Evolutionary conservation across 495 filamentous ascomycete genomes (phyloP), one percentile per base, ranked within the genome.

Genomic region (Neurospora tetrasperma): DNA sequence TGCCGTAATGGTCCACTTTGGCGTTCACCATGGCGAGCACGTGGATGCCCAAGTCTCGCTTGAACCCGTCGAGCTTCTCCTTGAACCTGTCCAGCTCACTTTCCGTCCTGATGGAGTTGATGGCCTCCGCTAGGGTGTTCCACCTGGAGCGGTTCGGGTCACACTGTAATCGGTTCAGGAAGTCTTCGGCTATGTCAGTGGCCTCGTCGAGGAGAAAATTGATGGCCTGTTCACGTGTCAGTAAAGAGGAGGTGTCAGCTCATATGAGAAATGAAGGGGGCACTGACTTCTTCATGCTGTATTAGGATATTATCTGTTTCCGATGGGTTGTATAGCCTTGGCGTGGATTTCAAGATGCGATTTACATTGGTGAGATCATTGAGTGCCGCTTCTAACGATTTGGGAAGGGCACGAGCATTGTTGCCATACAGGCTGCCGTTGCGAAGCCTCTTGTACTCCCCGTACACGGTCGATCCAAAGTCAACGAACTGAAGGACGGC

Each of bases 401-500:
- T 66, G 14, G 27, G 23, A 4, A 66, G 12, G 31, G 27, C 54
- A 27, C 54, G 54, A 38, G 54, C 12, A 66, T 66, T 66, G 54
- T 14, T 62, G 54, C 54, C 23, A 62, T 62, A 16, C 23, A 14
- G 54, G 54, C 54, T 62, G 54, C 54, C 54, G 27, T 35, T 66
- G 27, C 54, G 54, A 27, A 66, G 54, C 27, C 54, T 66, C 9
- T 66, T 66, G 54, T 66, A 35, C 54, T 66, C 54, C 54, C 54
- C 54, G 54, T 66, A 66, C 54, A 35, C 27, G 54, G 54, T 66
- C 4, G 54, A 66, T 18, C 69, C 41, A 35, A 74, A 74, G 40
- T 75, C 74, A 23, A 73, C 43, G 69, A 75, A 75, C 44, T 75
- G 72, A 20, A 75, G 23, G 12, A 75, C 74, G 18, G 72, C 73